Evolutionary conservation across 495 filamentous ascomycete species (phyloP).

Genomic region (Neurospora pannonica): DNA sequence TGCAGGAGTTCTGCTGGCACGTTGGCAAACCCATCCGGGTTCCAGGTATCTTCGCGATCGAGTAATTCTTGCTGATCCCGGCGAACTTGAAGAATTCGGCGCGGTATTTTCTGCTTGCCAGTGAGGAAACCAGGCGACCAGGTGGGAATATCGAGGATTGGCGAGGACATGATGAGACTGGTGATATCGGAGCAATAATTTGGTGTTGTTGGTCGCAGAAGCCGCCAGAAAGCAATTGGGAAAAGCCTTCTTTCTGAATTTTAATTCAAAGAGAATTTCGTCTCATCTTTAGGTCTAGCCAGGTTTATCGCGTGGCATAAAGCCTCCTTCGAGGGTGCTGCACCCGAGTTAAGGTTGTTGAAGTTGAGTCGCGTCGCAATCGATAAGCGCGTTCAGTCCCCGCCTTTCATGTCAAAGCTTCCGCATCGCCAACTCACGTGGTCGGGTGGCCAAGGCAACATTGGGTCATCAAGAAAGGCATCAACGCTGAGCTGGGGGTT

Average conservation of each 20-base stretch:
- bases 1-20: conserved; percentile 30
- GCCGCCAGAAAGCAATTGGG: background rate
- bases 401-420: background rate
- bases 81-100: conserved; percentile 33
- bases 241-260: background rate
- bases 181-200: background rate
- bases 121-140: conserved; percentile 1
- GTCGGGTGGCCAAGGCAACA: background rate
- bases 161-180: background rate
- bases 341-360: background rate
- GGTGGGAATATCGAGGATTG: background rate
- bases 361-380: background rate
- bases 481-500: background rate
- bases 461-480: background rate
- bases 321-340: background rate
- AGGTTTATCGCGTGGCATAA: background rate
- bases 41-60: conserved; percentile 37
- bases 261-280: background rate
- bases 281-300: background rate
- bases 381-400: background rate
- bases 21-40: conserved; percentile 17
- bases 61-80: conserved; percentile 53
- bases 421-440: background rate
- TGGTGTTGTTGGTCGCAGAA: background rate
- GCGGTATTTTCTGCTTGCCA: conserved; percentile 1